phyloP scores from a whole-genome alignment of 106 monocot genomes.

The Apostasia ramifera region DNA sequence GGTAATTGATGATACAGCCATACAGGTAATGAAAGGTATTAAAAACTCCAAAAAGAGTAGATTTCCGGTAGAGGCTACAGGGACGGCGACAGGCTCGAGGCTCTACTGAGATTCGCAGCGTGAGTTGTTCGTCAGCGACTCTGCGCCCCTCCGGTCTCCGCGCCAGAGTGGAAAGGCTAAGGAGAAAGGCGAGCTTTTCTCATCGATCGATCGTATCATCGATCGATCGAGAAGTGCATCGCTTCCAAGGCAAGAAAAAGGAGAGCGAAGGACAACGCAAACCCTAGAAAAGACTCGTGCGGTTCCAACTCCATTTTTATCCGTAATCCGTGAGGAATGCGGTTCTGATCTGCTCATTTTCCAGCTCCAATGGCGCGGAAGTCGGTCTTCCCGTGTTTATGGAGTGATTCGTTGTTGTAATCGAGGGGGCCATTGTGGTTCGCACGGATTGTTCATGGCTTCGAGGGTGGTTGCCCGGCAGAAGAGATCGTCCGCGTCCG shows the following conservation, averaged over 20 bases:
- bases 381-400: background rate
- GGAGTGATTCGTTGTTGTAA: conserved; percentile 1
- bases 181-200: conserved; percentile 5
- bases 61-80: background rate
- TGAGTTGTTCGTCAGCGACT: background rate
- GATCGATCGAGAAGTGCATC: conserved; percentile 12
- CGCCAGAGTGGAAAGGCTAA: background rate
- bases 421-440: conserved; percentile 7
- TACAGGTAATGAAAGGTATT: too few relatives aligned
- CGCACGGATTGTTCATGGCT: conserved; percentile 17
- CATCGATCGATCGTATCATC: conserved; percentile 1
- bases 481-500: conserved; percentile 11
- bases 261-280: conserved; percentile 6
- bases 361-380: conserved; percentile 16
- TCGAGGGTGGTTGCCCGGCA: conserved; percentile 9
- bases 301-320: background rate
- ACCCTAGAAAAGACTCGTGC: conserved; percentile 21
- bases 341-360: conserved; percentile 13
- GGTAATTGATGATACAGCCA: too few relatives aligned
- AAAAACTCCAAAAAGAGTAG: too few relatives aligned
- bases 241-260: conserved; percentile 45
- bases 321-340: conserved; percentile 4
- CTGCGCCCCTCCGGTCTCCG: background rate
- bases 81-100: background rate
- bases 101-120: conserved; percentile 5